phyloP scores from a whole-genome alignment of 805 yeast genomes.

The Kazachstania viticola region DNA sequence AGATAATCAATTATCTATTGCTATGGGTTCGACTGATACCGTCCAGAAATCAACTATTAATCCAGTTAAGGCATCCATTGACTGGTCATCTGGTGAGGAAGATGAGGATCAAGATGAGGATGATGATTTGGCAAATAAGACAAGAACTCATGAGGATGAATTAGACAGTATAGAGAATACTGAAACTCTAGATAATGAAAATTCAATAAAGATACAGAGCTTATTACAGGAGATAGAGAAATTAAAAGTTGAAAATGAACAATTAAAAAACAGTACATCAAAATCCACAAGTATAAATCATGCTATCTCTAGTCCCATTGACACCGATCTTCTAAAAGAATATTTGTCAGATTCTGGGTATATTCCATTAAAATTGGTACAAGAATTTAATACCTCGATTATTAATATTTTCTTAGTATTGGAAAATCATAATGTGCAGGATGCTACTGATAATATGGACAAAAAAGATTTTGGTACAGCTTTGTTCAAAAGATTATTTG shows the following conservation, averaged over 20 bases:
- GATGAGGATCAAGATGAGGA: conserved; percentile 6
- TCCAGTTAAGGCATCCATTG: conserved; percentile 75
- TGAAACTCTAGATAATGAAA: not conserved
- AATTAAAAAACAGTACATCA: conserved; percentile 16
- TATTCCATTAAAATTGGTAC: conserved; percentile 9
- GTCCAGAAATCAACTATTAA: conserved; percentile 28
- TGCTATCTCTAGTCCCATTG: not conserved
- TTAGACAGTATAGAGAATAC: not conserved
- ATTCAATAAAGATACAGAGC: conserved; percentile 5
- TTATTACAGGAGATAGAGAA: conserved; percentile 25
- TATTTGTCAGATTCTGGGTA: conserved; percentile 10
- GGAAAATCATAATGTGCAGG: conserved; percentile 3
- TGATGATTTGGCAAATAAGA: not conserved
- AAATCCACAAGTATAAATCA: not conserved
- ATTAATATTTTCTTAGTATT: conserved; percentile 6
- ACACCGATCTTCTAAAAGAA: conserved; percentile 4
- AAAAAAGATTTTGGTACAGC: conserved; percentile 7
- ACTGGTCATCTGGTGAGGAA: conserved; percentile 85
- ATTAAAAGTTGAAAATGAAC: conserved; percentile 8
- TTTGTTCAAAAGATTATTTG: conserved; percentile 18
- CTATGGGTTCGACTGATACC: no score
- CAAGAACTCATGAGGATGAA: not conserved
- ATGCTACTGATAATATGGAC: not conserved
- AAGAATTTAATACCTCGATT: conserved; percentile 5
- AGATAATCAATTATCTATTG: not conserved